Percentiles rank a stretch among this genome's conserved stretches.
Conservation (phyloP, 441 rosid genomes). For the Syzygium malaccense region DNA sequence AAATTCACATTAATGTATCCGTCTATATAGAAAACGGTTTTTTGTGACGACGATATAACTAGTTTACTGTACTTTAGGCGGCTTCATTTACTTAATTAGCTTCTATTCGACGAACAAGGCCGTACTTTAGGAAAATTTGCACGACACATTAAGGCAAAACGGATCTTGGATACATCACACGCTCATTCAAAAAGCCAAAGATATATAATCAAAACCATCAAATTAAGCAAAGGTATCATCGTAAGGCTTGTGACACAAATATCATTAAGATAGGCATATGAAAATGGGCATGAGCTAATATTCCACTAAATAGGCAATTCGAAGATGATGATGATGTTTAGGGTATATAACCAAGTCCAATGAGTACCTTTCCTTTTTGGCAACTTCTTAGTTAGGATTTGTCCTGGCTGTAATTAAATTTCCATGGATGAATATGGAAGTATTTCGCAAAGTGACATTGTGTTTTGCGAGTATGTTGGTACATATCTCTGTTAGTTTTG, state of each 20-base stretch:
- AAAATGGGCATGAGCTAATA: background rate
- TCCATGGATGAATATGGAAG: background rate
- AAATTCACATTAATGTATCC: background rate
- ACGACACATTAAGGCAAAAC: background rate
- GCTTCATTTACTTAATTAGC: background rate
- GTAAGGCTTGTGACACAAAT: background rate
- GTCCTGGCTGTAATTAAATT: background rate
- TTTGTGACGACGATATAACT: background rate
- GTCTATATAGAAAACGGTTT: background rate
- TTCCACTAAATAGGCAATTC: background rate
- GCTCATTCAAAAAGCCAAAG: background rate
- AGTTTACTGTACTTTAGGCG: background rate
- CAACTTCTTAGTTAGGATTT: background rate
- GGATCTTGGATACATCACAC: background rate
- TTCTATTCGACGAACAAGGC: background rate
- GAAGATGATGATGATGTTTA: background rate
- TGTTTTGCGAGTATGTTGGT: no score
- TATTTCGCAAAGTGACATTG: background rate
- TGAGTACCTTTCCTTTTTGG: background rate
- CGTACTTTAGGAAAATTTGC: background rate
- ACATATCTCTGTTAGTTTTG: background rate
- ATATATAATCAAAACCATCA: background rate
- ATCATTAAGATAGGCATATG: background rate
- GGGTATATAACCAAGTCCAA: background rate
- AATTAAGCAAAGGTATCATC: background rate